Conservation (phyloP, 1,139 yeast genomes). For the Lodderomyces beijingensis region DNA sequence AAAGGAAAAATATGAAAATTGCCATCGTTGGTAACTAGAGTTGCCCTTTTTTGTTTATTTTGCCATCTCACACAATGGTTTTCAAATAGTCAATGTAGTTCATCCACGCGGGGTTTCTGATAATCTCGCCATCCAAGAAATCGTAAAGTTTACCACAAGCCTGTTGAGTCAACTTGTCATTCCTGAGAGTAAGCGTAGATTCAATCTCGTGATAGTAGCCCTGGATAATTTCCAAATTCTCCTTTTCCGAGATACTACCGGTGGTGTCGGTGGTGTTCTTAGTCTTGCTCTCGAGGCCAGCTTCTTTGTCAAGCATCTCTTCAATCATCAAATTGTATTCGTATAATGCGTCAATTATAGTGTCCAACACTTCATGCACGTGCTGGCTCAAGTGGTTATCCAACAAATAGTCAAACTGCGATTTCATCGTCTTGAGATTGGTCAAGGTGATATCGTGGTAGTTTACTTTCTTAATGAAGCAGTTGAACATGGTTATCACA, state of each 20-base stretch:
- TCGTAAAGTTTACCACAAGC: conserved; percentile 11
- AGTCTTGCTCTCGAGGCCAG: neutral
- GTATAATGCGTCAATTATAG: conserved; percentile 12
- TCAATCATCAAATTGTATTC: conserved; percentile 13
- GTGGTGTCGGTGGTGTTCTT: too few species aligned
- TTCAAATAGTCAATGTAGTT: conserved; percentile 7
- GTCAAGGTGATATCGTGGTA: conserved; percentile 6
- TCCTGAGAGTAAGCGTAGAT: conserved; percentile 9
- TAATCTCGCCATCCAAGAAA: conserved; percentile 8
- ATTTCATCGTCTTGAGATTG: conserved; percentile 8
- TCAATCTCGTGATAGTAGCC: conserved; percentile 10
- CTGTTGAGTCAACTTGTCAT: conserved; percentile 8
- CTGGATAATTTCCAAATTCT: conserved; percentile 7
- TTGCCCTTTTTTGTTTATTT: too few species aligned
- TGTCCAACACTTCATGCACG: conserved; percentile 11
- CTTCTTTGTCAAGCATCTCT: conserved; percentile 5
- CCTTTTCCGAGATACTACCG: neutral
- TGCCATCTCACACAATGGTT: conserved; percentile 3
- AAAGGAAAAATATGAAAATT: too few species aligned
- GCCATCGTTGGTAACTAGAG: too few species aligned
- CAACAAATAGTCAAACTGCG: conserved; percentile 9
- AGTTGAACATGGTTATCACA: conserved; percentile 8
- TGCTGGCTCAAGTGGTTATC: conserved; percentile 8
- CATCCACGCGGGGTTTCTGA: conserved; percentile 10
- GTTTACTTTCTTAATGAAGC: conserved; percentile 7